These are phyloP conservation scores for Leptomonas pyrrhocoris DNA, from an alignment of 208 protist genomes.

Conservation along the genomic window DNA sequence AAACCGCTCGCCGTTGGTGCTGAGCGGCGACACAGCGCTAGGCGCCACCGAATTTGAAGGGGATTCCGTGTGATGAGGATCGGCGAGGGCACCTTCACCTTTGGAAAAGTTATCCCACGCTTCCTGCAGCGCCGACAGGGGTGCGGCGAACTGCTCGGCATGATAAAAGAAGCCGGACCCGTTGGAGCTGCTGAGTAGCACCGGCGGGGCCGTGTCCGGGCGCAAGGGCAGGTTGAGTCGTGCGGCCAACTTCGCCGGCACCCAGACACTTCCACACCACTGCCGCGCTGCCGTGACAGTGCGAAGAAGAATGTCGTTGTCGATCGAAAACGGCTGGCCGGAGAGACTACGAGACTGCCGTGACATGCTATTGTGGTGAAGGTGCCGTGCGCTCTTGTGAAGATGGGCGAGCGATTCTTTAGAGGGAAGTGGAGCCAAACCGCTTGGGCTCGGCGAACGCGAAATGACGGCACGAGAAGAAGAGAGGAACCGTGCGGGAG, in stretches of 20 bases:
- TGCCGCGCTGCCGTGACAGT: constrained; percentile 29
- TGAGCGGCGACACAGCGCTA: constrained; percentile 25
- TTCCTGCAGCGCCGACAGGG: constrained; percentile 25
- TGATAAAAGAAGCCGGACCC: constrained; percentile 50
- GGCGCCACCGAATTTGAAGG: neutral
- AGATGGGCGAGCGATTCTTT: no score
- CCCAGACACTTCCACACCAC: constrained; percentile 48
- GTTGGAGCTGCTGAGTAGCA: constrained; percentile 31
- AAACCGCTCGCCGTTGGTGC: constrained; percentile 77
- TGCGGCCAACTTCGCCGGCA: constrained; percentile 36
- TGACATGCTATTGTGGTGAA: neutral
- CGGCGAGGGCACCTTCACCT: neutral
- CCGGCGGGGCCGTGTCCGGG: constrained; percentile 3
- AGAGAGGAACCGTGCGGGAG: no score
- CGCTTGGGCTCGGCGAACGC: no score
- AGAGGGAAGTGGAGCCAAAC: no score
- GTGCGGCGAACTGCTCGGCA: constrained; percentile 40
- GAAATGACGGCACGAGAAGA: no score
- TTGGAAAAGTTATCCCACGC: constrained; percentile 17
- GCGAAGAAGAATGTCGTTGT: constrained; percentile 43
- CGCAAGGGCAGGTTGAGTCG: constrained; percentile 31
- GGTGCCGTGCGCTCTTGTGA: no score
- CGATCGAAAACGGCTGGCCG: constrained; percentile 40
- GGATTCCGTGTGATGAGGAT: neutral
- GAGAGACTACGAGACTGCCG: constrained; percentile 33